Evolutionary conservation across 2,329 filamentous ascomycete species (phyloP), one percentile per base, ranked within the genome.

Genomic region (Lecanoromycetidae sp.): DNA sequence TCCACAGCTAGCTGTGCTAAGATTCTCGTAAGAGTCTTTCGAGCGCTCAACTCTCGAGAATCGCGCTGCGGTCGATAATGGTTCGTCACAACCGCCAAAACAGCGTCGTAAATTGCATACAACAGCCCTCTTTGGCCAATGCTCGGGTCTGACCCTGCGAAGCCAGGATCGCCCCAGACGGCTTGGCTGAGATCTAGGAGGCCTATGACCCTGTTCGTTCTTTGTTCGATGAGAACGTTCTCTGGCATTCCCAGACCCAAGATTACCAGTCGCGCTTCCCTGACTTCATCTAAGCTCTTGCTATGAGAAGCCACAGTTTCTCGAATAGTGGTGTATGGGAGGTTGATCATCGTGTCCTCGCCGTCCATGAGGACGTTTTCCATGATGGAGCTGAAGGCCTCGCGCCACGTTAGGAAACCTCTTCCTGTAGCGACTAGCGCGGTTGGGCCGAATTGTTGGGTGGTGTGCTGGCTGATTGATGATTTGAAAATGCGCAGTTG

Each of bases 311-410:
- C 59, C n/a, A 74, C 50, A 44, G 71, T 66, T 48, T 70, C 64
- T 27, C 75, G 68, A 48, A 79, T 71, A 44, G 69, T 67, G 8
- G 70, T 66, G 54, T 77, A 78, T 0, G 75, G 75, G 5, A 78
- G 57, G 48, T 69, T 72, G 54, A 79, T 67, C 10, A 77, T 69
- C 59, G 73, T 71, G 49, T 79, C 75, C 56, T 79, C 76, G 13
- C 69, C 72, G 54, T 79, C 75, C 13, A 72, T 71, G 20, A 79
- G 61, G 7, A 70, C 61, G 9, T 66, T 62, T 56, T 78, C 75
- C 17, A 78, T 61, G 32, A 78, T 64, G 5, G 58, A 55, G 20
- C 68, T 60, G 53, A 78, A 79, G 10, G 69, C 70, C 46, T 71
- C 66, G 44, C 65, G 63, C 76, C 76, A 79, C 3, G 69, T 70